phyloP scores from a whole-genome alignment of 2,329 filamentous ascomycete genomes.

The Ophiostoma sp. region DNA sequence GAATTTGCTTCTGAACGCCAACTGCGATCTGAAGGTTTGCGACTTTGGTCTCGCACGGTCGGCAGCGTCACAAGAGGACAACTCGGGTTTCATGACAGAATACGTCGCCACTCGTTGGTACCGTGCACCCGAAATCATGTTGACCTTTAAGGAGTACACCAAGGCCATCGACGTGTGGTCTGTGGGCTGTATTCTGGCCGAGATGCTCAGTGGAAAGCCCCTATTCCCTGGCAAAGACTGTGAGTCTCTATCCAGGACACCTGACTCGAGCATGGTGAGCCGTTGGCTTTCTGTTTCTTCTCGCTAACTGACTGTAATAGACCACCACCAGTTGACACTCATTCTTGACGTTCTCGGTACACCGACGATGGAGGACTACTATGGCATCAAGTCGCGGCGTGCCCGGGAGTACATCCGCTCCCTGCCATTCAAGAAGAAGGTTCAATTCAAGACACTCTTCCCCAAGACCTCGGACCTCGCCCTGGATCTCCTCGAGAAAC shows the following conservation, averaged over 20 bases:
- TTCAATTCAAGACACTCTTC: slow-evolving; percentile 94
- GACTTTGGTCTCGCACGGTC: slow-evolving; percentile 96
- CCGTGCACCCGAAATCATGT: slow-evolving; percentile 98
- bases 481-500: slow-evolving; percentile 89
- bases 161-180: slow-evolving; percentile 99
- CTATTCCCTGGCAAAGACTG: slow-evolving; percentile 98
- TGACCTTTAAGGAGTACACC: slow-evolving; percentile 99
- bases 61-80: slow-evolving; percentile 95
- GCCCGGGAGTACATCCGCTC: slow-evolving; percentile 98
- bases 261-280: too few species aligned
- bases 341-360: slow-evolving; percentile 97
- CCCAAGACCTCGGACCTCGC: slow-evolving; percentile 98
- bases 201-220: slow-evolving; percentile 98
- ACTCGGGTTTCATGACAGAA: slow-evolving; percentile 99
- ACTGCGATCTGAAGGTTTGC: slow-evolving; percentile 98
- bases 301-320: slow-evolving; percentile 46
- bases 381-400: slow-evolving; percentile 97
- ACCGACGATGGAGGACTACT: slow-evolving; percentile 99
- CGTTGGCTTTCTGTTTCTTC: not conserved
- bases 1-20: slow-evolving; percentile 94
- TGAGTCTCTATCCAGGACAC: slow-evolving; percentile 49
- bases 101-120: slow-evolving; percentile 99
- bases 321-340: slow-evolving; percentile 95
- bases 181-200: slow-evolving; percentile 94
- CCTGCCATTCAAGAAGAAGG: slow-evolving; percentile 99